A percentile compares a stretch with the other conserved stretches of the same genome.
These are phyloP conservation scores for Xenoacremonium recifei DNA, from an alignment of 2,329 filamentous ascomycete species.

Conservation along the genomic window DNA sequence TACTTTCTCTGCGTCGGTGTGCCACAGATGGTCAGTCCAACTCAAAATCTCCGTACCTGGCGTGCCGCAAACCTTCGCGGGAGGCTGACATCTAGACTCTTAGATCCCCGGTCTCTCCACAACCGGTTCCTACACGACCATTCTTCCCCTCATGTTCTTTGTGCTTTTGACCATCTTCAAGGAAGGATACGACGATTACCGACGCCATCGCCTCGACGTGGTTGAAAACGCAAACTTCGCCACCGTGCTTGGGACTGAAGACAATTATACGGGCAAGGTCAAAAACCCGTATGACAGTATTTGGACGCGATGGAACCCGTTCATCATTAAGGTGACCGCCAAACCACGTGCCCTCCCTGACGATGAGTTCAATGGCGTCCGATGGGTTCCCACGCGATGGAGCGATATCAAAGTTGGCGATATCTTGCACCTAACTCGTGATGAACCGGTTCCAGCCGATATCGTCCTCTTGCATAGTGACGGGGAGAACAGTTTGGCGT, in stretches of 20 bases:
- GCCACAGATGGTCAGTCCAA: slow-evolving; percentile 61
- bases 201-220: slow-evolving; percentile 76
- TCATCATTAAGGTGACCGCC: slow-evolving; percentile 27
- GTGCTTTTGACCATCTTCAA: slow-evolving; percentile 79
- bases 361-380: slow-evolving; percentile 59
- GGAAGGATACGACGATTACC: slow-evolving; percentile 83
- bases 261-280: slow-evolving; percentile 30
- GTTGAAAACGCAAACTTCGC: slow-evolving; percentile 67
- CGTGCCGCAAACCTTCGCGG: too few relatives aligned
- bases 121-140: slow-evolving; percentile 72
- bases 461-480: slow-evolving; percentile 74
- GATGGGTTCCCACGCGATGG: slow-evolving; percentile 53
- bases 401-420: slow-evolving; percentile 50
- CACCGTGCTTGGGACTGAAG: slow-evolving; percentile 42
- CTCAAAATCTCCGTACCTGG: neutral
- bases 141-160: slow-evolving; percentile 72
- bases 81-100: slow-evolving; percentile 7
- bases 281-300: slow-evolving; percentile 16
- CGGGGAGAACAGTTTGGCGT: slow-evolving; percentile 77
- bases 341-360: slow-evolving; percentile 35
- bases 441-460: slow-evolving; percentile 82
- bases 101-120: slow-evolving; percentile 69
- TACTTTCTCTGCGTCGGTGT: slow-evolving; percentile 83
- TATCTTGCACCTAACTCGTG: slow-evolving; percentile 52
- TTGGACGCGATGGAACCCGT: slow-evolving; percentile 32